phyloP scores from a whole-genome alignment of 2,329 filamentous ascomycete genomes.

The Epichloe glyceriae region DNA sequence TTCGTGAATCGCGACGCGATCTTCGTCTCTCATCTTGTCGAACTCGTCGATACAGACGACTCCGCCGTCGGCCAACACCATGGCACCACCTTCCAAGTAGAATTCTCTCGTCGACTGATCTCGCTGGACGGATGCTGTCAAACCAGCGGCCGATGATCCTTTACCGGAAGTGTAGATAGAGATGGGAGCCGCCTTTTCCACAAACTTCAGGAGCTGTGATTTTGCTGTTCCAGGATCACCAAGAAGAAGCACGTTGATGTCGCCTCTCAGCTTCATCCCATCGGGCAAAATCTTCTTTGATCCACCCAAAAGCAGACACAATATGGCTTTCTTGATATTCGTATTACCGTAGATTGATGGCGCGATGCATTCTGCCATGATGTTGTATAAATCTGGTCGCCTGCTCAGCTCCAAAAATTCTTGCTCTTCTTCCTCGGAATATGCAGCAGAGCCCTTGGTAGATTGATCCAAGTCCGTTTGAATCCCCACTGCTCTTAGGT shows the following conservation, averaged over 20 bases:
- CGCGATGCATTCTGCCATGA: slow-evolving; percentile 85
- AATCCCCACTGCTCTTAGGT: slow-evolving; percentile 84
- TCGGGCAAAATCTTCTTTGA: slow-evolving; percentile 97
- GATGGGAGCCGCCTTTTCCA: slow-evolving; percentile 90
- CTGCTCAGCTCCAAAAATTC: slow-evolving; percentile 88
- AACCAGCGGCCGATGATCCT: slow-evolving; percentile 90
- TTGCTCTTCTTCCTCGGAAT: slow-evolving; percentile 92
- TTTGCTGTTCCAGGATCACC: slow-evolving; percentile 98
- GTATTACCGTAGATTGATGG: slow-evolving; percentile 94
- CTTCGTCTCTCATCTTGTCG: slow-evolving; percentile 98
- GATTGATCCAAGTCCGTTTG: slow-evolving; percentile 83
- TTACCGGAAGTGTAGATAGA: slow-evolving; percentile 98
- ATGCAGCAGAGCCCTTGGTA: slow-evolving; percentile 69
- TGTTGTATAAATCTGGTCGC: slow-evolving; percentile 79
- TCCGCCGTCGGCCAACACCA: slow-evolving; percentile 94
- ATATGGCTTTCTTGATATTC: slow-evolving; percentile 95
- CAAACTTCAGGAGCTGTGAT: slow-evolving; percentile 92
- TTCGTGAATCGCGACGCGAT: slow-evolving; percentile 95
- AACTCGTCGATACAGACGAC: slow-evolving; percentile 99
- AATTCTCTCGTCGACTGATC: slow-evolving; percentile 89
- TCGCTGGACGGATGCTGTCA: slow-evolving; percentile 91
- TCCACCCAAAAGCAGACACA: slow-evolving; percentile 83
- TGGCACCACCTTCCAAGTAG: slow-evolving; percentile 93
- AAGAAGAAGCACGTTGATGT: slow-evolving; percentile 93
- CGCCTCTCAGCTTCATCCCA: slow-evolving; percentile 92